These are phyloP conservation scores for Monosporascus sp. DNA, from an alignment of 2,329 filamentous ascomycete species.

Conservation along the genomic window DNA sequence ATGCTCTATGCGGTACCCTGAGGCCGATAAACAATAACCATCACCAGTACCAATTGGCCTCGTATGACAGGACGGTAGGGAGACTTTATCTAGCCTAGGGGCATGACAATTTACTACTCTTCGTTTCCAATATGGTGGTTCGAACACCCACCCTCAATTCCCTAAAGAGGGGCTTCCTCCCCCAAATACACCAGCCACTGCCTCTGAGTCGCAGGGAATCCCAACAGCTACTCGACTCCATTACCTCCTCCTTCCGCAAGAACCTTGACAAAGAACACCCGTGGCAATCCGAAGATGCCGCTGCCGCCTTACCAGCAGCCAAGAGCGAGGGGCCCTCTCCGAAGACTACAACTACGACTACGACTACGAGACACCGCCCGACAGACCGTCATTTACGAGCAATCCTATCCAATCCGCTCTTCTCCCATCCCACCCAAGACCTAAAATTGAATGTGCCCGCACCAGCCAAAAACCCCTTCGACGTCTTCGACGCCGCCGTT, in stretches of 20 bases:
- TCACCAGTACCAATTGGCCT: neutral
- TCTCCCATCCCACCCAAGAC: slow-evolving; percentile 28
- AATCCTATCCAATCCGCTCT: slow-evolving; percentile 53
- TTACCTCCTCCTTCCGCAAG: slow-evolving; percentile 52
- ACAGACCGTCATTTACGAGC: slow-evolving; percentile 48
- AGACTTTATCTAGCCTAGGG: neutral
- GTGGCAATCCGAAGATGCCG: slow-evolving; percentile 28
- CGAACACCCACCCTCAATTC: slow-evolving; percentile 31
- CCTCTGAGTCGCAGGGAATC: slow-evolving; percentile 45
- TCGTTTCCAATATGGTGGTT: slow-evolving; percentile 19
- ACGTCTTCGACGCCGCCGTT: slow-evolving; percentile 51
- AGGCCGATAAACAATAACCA: neutral
- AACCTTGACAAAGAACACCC: slow-evolving; percentile 56
- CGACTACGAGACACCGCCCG: slow-evolving; percentile 24
- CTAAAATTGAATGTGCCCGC: slow-evolving; percentile 5
- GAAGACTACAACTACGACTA: slow-evolving; percentile 3
- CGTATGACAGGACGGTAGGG: neutral
- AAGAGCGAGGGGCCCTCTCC: slow-evolving; percentile 4
- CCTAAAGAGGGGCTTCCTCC: slow-evolving; percentile 34
- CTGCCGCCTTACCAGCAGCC: slow-evolving; percentile 6
- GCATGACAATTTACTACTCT: neutral
- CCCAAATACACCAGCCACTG: slow-evolving; percentile 45
- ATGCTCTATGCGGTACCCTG: neutral
- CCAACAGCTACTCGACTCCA: slow-evolving; percentile 48
- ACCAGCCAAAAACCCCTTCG: slow-evolving; percentile 39